phyloP scores from a whole-genome alignment of 1,284 basidiomycete species.

The Nidula niveotomentosa region DNA sequence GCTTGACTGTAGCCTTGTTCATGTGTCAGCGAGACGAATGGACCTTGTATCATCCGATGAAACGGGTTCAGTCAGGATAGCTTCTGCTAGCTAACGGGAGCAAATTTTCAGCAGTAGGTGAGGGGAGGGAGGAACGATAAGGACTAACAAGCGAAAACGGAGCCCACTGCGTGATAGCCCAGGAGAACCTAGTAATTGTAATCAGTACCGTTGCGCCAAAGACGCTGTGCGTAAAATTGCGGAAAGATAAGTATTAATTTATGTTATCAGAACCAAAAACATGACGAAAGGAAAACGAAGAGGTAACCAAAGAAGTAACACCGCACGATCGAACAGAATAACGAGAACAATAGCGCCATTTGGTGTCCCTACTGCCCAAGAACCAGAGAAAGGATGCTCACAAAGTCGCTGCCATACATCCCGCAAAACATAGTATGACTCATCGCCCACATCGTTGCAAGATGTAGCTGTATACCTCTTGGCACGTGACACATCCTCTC shows the following conservation, averaged over 20 bases:
- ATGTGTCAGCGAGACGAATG: conserved; percentile 53
- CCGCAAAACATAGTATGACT: conserved; percentile 67
- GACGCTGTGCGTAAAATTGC: conserved; percentile 65
- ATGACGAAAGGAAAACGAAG: too few relatives aligned
- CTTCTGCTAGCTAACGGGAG: conserved; percentile 60
- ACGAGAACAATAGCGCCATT: too few relatives aligned
- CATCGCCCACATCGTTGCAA: conserved; percentile 75
- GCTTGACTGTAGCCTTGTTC: conserved; percentile 22
- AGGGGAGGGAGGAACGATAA: too few relatives aligned
- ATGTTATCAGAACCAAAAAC: too few relatives aligned
- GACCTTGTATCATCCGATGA: conserved; percentile 40
- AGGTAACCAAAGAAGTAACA: too few relatives aligned
- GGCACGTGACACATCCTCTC: conserved; percentile 25
- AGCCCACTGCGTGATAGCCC: conserved; percentile 81
- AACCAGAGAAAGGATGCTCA: conserved; percentile 34
- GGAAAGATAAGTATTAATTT: not conserved
- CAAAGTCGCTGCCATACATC: conserved; percentile 76
- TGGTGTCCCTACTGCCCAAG: not conserved
- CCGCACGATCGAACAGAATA: too few relatives aligned
- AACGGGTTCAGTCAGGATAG: conserved; percentile 58
- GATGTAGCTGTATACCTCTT: conserved; percentile 47
- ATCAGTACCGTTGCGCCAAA: conserved; percentile 65
- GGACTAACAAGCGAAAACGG: conserved; percentile 70
- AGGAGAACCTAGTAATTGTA: conserved; percentile 70
- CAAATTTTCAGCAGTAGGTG: not conserved